These are phyloP conservation scores for Petunia secreta DNA, from an alignment of 257 asterid species.

Conservation along the genomic window DNA sequence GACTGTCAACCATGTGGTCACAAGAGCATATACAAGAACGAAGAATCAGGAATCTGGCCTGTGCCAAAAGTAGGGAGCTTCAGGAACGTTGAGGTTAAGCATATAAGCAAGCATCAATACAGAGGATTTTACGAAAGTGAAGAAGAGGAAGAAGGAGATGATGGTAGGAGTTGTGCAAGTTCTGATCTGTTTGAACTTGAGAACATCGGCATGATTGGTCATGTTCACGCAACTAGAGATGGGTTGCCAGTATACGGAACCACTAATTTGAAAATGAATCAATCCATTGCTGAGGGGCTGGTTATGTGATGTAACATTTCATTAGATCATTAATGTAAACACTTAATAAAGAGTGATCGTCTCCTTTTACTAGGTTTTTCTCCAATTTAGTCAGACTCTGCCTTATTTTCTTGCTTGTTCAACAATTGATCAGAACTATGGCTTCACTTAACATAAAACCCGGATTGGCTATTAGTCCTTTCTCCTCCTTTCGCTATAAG, in stretches of 20 bases:
- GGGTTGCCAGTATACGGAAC: constrained; percentile 87
- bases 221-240: constrained; percentile 46
- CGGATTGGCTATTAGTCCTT: too few relatives aligned
- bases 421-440: not conserved
- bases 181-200: constrained; percentile 94
- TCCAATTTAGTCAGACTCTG: not conserved
- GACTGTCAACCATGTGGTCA: constrained; percentile 35
- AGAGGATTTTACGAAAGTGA: constrained; percentile 36
- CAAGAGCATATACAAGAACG: constrained; percentile 13
- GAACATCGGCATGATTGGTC: constrained; percentile 55
- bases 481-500: too few relatives aligned
- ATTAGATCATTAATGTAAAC: constrained; percentile 23
- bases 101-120: constrained; percentile 36
- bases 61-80: constrained; percentile 44
- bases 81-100: constrained; percentile 40
- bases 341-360: not conserved
- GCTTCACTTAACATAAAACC: not conserved
- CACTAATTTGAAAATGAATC: constrained; percentile 63
- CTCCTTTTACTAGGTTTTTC: not conserved
- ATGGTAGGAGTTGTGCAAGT: constrained; percentile 62
- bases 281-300: constrained; percentile 59
- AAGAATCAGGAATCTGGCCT: constrained; percentile 30
- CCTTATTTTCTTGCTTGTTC: not conserved
- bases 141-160: constrained; percentile 35
- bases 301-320: constrained; percentile 33